Conservation (phyloP, 768 basidiomycete genomes). For the Pisolithus albus region DNA sequence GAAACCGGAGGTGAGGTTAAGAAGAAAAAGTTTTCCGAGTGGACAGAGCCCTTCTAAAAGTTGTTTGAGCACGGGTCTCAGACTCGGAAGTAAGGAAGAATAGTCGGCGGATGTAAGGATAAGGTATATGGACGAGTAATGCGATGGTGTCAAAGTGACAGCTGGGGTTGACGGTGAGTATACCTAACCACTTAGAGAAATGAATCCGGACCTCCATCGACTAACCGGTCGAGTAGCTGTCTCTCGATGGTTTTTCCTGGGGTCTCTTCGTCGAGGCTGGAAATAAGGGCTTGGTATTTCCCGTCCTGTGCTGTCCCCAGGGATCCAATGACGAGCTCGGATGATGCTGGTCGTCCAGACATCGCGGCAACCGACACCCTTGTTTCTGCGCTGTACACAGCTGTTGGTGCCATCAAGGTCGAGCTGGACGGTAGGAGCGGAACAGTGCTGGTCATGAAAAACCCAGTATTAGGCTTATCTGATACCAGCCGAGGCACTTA, state of each 20-base stretch:
- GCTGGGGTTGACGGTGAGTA: slow-evolving; percentile 37
- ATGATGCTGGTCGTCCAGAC: slow-evolving; percentile 28
- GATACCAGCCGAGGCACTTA: too few species aligned
- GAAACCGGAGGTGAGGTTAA: slow-evolving; percentile 42
- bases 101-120: slow-evolving; percentile 63
- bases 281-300: slow-evolving; percentile 64
- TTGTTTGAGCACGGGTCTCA: slow-evolving; percentile 52
- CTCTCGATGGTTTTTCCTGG: slow-evolving; percentile 50
- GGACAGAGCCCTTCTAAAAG: slow-evolving; percentile 56
- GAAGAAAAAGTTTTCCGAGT: slow-evolving; percentile 62
- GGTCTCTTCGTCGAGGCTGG: slow-evolving; percentile 44
- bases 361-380: slow-evolving; percentile 13
- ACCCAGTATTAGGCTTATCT: too few species aligned
- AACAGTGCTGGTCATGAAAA: too few species aligned
- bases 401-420: too few species aligned
- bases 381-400: slow-evolving; percentile 12
- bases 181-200: slow-evolving; percentile 13
- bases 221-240: slow-evolving; percentile 75
- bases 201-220: slow-evolving; percentile 58
- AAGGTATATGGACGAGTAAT: slow-evolving; percentile 62
- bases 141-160: slow-evolving; percentile 43
- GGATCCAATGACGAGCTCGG: slow-evolving; percentile 71
- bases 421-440: too few species aligned
- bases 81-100: slow-evolving; percentile 42
- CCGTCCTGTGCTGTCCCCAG: slow-evolving; percentile 73